Conservation (phyloP, 2,329 filamentous ascomycete species). For the Onygenales sp. region DNA sequence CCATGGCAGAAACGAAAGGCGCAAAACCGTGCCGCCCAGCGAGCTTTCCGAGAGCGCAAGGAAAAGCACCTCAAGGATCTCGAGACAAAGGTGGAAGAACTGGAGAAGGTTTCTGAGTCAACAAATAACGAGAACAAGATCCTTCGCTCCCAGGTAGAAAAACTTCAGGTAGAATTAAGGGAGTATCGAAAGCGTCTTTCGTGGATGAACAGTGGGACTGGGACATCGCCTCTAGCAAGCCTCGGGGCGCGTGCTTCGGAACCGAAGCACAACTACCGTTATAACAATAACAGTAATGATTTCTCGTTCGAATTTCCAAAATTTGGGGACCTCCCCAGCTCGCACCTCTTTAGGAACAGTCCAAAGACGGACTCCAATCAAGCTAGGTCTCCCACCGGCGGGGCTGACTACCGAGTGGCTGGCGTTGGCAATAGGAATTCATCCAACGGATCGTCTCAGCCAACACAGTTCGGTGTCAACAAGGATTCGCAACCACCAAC, state of each 20-base stretch:
- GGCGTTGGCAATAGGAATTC: neutral
- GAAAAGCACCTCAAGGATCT: constrained; percentile 58
- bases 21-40: constrained; percentile 84
- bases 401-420: neutral
- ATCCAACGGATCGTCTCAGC: neutral
- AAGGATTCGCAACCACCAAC: neutral
- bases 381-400: neutral
- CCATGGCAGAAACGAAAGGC: constrained; percentile 56
- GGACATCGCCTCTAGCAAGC: constrained; percentile 37
- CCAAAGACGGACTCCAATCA: neutral
- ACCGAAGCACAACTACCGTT: constrained; percentile 43
- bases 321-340: constrained; percentile 64
- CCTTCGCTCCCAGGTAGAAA: constrained; percentile 79
- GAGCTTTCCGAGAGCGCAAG: constrained; percentile 89
- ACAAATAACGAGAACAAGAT: constrained; percentile 78
- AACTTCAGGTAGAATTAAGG: constrained; percentile 71
- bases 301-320: constrained; percentile 96
- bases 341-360: constrained; percentile 44
- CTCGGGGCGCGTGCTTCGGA: constrained; percentile 36
- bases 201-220: constrained; percentile 42
- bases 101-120: constrained; percentile 72
- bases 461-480: neutral
- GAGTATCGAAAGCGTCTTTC: constrained; percentile 86
- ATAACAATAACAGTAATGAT: constrained; percentile 56
- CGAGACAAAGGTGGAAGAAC: constrained; percentile 48